phyloP scores from a whole-genome alignment of 2,329 filamentous ascomycete genomes.

The Emydomyces testavorans region DNA sequence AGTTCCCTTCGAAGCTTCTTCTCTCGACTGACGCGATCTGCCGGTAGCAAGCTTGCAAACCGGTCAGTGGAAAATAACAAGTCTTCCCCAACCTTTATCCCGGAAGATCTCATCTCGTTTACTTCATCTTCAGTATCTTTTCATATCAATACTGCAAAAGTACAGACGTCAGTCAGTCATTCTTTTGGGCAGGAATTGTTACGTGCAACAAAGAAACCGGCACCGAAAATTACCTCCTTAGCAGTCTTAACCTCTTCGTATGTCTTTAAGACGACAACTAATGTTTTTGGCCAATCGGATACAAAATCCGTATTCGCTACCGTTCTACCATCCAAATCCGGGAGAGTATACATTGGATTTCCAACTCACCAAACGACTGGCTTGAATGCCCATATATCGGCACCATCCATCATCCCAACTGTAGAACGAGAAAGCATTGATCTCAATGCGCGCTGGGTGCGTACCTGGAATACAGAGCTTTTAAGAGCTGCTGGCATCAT shows the following conservation, averaged over 20 bases:
- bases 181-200: conserved; percentile 77
- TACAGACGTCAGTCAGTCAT: conserved; percentile 61
- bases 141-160: conserved; percentile 70
- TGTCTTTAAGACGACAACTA: conserved; percentile 61
- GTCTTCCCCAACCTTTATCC: conserved; percentile 49
- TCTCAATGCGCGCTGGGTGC: conserved; percentile 86
- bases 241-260: conserved; percentile 86
- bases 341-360: conserved; percentile 93
- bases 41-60: conserved; percentile 39
- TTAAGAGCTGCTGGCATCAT: conserved; percentile 82
- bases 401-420: conserved; percentile 90
- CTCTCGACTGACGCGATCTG: conserved; percentile 54
- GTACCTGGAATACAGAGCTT: conserved; percentile 92
- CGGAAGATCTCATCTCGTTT: conserved; percentile 58
- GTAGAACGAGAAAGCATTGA: conserved; percentile 96
- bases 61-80: conserved; percentile 37
- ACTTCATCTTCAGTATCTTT: conserved; percentile 76
- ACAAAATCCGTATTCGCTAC: conserved; percentile 69
- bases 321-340: conserved; percentile 77
- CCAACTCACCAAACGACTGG: conserved; percentile 96
- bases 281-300: conserved; percentile 34
- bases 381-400: conserved; percentile 84
- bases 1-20: conserved; percentile 70
- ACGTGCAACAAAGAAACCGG: conserved; percentile 91
- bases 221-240: conserved; percentile 74